Evolutionary conservation across 768 basidiomycete genomes (phyloP), one percentile per base, ranked within the genome.

Genomic region (Lyophyllum shimeji): DNA sequence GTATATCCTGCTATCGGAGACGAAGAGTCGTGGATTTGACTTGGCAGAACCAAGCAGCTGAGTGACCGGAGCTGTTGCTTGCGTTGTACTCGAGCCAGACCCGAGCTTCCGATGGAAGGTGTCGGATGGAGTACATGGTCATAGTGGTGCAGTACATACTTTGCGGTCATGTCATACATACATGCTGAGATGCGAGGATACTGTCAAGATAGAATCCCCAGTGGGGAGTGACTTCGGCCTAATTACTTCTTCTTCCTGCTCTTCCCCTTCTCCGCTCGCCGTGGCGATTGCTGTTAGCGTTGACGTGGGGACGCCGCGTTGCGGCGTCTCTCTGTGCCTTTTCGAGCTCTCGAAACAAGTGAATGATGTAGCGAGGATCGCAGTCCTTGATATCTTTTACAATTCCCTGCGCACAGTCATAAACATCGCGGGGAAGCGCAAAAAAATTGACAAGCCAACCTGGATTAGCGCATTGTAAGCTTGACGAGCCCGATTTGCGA

Each of bases 341-440:
- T 11, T 42, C 50, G 4, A 1, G 1, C 3, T 43, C 24, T 13
- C 39, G 37, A 2, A 11, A 1, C 12, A 58, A 42, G 27, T 58
- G 57, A 18, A 44, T 49, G 5, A 25, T 3, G 23, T 58, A 55
- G 1, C 63, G 59, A n/a, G 63, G 63, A 55, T 65, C 63, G 5
- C 15, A 4, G 1, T 40, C 18, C 18, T 50, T 44, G 18, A 65
- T 27, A 1, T 20, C n/a, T 18, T 51, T 47, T 4, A 31, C 57
- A 1, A 65, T 1, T n/a, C 23, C 31, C 61, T 62, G 13, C 2
- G 33, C 15, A 25, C 3, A 0, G 13, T 42, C 13, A 56, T 7
- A 17, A 51, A 29, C 29, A 4, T 29, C 29, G 5, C 1, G 4
- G 13, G 9, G 11, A 21, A 23, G 7, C 45, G 0, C 31, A 25